Evolutionary conservation across 164 flowering plant species (phyloP), one percentile per base, ranked within the genome.

Genomic region (Liriodendron chinense): DNA sequence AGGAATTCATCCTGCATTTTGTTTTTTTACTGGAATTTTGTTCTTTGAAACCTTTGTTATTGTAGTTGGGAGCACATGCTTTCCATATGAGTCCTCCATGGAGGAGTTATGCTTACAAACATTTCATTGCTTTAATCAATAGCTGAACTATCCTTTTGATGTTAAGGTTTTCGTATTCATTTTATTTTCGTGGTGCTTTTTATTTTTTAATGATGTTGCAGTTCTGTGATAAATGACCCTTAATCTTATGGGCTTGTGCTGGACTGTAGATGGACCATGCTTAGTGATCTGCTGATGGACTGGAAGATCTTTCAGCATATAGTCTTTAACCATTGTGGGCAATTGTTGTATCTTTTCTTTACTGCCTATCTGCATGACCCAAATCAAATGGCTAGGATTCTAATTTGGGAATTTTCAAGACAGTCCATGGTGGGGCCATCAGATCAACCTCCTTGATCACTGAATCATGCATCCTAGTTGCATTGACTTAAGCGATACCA

Each of bases 41-140:
- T 21, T 43, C 9, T 26, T 67, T 69, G 9, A 34, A 23, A 64
- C 47, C 43, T 13, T 16, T 7, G n/a, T 23, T 73, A 24, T 61
- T 65, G 43, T 22, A 73, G 75, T 69, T 20, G 75, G 24, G 21
- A 21, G 59, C 23, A 28, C 63, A 10, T 70, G 20, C 62, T 53
- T 16, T 25, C 22, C 34, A 56, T 49, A 7, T 28, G 62, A 28
- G 34, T 70, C 21, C 49, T 24, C 12, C 24, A 24, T 61, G 26
- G 16, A 53, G 73, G 34, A 23, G 26, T 70, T 13, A 24, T 24
- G n/a, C 64, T 23, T 14, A 24, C n/a, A 9, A 22, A 65, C 13
- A 67, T 12, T 14, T 26, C 28, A 16, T 25, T 67, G 18, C 47
- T 5, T 26, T 67, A 14, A 16, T 66, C 18, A 14, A n/a, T 67